Evolutionary conservation across 2,329 filamentous ascomycete species (phyloP), one percentile per base, ranked within the genome.

Genomic region (Blastomyces gilchristii): DNA sequence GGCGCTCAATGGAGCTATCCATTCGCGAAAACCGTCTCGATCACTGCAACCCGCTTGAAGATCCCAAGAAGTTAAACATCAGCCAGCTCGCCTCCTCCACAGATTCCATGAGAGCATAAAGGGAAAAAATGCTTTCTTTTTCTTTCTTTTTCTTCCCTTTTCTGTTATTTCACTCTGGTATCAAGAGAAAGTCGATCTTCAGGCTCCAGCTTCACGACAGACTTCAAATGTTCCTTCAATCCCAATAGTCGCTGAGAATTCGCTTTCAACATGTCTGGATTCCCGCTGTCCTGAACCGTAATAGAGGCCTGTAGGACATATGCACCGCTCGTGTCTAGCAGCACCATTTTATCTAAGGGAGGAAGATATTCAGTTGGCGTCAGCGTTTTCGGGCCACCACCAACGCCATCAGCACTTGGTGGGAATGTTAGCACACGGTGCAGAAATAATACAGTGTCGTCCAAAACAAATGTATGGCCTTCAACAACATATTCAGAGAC

Each of bases 141-240:
- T 22, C n/a, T 22, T 22, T 22, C n/a, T 22, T 22, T 22, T 22
- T 22, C n/a, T 22, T 22, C n/a, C n/a, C n/a, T 22, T 61, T 6
- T 41, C 12, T 57, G 62, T 25, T 58, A 53, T 62, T 70, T 78
- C 56, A 83, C 71, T 81, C 84, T 78, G 2, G 84, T 84, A 70
- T 87, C 84, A 65, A 87, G 73, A 34, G 81, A 76, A 59, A 87
- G 72, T 59, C 85, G 77, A 71, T 87, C 83, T 0, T 82, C 83
- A 56, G 82, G 78, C 57, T 80, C 77, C 67, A 87, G 70, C 60
- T 83, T 81, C 28, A 87, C 80, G 18, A 81, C 81, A 11, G 74
- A 75, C 67, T 81, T 83, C 72, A 87, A 76, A 63, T 78, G 76
- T 62, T 81, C 79, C 68, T 81, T 82, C 66, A 87, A 78, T 1